phyloP scores from a whole-genome alignment of 148 eudicot species.

The Bassia scoparia region DNA sequence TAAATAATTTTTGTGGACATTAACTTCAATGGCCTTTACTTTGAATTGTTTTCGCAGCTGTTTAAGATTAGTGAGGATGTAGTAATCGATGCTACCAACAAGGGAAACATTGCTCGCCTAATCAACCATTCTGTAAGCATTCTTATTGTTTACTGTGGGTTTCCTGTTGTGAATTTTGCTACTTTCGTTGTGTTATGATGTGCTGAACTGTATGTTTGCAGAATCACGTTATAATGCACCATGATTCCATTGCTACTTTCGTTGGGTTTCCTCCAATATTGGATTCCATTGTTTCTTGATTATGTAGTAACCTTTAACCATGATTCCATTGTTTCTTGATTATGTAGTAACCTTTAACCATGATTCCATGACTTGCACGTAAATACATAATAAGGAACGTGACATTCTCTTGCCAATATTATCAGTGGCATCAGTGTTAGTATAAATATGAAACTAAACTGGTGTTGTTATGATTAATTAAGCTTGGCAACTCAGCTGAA shows the following conservation, averaged over 20 bases:
- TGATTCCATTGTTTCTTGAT: no score
- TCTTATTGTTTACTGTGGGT: not conserved
- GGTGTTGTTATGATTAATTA: not conserved
- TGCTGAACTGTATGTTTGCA: not conserved
- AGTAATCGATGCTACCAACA: conserved; percentile 85
- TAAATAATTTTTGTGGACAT: not conserved
- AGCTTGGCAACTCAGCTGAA: not conserved
- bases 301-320: not conserved
- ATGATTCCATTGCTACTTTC: no score
- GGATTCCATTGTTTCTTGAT: no score
- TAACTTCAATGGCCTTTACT: not conserved
- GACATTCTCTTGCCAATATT: not conserved
- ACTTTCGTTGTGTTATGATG: not conserved
- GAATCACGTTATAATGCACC: not conserved
- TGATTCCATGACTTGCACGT: no score
- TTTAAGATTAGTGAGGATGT: conserved; percentile 86
- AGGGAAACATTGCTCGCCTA: conserved; percentile 87
- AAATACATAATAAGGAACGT: no score
- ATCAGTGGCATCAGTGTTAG: not conserved
- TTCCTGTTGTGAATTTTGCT: not conserved
- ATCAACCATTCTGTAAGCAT: conserved; percentile 87
- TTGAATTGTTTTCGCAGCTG: conserved; percentile 47
- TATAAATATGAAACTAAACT: not conserved
- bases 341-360: not conserved
- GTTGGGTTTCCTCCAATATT: no score